Base-by-base conservation (phyloP, 2,329 filamentous ascomycete genomes). In the Pseudogymnoascus sp. region DNA sequence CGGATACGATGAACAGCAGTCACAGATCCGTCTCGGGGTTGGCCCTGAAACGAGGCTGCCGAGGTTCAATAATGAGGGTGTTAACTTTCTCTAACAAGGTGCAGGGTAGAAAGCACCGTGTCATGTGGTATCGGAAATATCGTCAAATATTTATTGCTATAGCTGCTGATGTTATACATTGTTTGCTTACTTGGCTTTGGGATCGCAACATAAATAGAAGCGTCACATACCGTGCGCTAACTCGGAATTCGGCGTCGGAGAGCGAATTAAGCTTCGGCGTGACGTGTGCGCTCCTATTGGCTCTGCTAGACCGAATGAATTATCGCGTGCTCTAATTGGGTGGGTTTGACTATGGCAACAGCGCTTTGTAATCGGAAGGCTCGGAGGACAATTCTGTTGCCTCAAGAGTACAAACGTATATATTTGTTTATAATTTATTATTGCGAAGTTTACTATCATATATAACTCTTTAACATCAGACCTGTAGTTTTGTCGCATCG, bases 281-380 rank as follows among this genome's bases (percentile, higher is more conserved):
- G 26, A 34, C 2, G 42, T 21, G 21, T 26, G 26, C 7, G n/a
- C 51, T 57, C 51, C 26, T 57, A 57, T 57, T 57, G 51, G 51
- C 18, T 57, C n/a, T 57, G 29, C n/a, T 12, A 18, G 51, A 34
- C 51, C 51, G 51, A 57, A 57, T 8, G 29, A 57, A 8, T 18
- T 34, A 18, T 34, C 12, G n/a, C 12, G 29, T 34, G 51, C 51
- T 57, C 29, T 34, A 7, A 57, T 57, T 57, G 29, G 51, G 5
- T 21, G 16, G 29, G 16, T 57, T 14, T 14, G 51, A 7, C 16
- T 18, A 57, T 34, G 26, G n/a, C 29, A 57, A 3, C 29, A 57
- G 34, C n/a, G 51, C 51, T 57, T 57, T 57, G 51, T 57, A 57
- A 57, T 57, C 51, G 16, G 51, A 57, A 57, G 10, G 47, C 10